phyloP scores from a whole-genome alignment of 2,329 filamentous ascomycete genomes.

The Aureobasidium sp. region DNA sequence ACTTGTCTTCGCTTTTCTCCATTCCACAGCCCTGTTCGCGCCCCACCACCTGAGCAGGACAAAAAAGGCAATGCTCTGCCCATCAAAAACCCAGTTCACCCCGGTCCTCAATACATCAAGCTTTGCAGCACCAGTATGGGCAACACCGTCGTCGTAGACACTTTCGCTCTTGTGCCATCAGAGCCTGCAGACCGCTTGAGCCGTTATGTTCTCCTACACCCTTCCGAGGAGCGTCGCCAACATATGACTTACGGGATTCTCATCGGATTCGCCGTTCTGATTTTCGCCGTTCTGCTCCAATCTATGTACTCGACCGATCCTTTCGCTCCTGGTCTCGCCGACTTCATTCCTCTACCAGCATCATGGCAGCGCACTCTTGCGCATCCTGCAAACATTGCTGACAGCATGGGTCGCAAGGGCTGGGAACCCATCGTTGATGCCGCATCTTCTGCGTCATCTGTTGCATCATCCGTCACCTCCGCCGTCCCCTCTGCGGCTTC shows the following conservation, averaged over 20 bases:
- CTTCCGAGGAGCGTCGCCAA: constrained; percentile 44
- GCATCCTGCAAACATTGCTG: constrained; percentile 16
- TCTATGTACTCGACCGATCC: constrained; percentile 48
- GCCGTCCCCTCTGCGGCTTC: constrained; percentile 14
- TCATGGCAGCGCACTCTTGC: constrained; percentile 31
- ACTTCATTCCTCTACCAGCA: constrained; percentile 51
- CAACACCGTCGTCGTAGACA: constrained; percentile 72
- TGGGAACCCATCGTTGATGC: constrained; percentile 13
- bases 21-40: constrained; percentile 33
- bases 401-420: constrained; percentile 10
- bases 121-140: constrained; percentile 75
- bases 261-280: constrained; percentile 52
- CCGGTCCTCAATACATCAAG: constrained; percentile 54
- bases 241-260: constrained; percentile 48
- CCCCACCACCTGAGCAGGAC: constrained; percentile 19
- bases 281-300: constrained; percentile 56
- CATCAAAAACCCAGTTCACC: constrained; percentile 17
- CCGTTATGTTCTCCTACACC: constrained; percentile 61
- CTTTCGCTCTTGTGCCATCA: constrained; percentile 55
- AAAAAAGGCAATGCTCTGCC: constrained; percentile 17
- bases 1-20: constrained; percentile 44
- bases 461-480: constrained; percentile 14
- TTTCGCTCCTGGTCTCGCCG: constrained; percentile 45
- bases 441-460: constrained; percentile 17
- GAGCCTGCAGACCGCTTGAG: constrained; percentile 39